Conservation (phyloP, 116 monocot genomes). For the Papilionanthe hybrid region DNA sequence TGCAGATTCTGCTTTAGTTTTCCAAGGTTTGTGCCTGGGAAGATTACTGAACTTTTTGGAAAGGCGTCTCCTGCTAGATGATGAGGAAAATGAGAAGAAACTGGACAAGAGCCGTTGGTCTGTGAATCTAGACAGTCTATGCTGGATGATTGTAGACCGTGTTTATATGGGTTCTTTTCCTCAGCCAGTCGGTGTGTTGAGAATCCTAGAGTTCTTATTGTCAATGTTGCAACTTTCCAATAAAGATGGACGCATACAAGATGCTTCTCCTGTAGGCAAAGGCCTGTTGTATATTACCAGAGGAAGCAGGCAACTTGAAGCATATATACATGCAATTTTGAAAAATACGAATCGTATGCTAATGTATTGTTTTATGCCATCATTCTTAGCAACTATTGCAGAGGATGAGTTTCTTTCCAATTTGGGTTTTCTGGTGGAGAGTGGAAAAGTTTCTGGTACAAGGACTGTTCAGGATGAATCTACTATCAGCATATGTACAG, state of each 20-base stretch:
- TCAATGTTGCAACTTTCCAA: conserved; percentile 98
- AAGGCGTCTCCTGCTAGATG: conserved; percentile 83
- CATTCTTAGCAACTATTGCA: conserved; percentile 60
- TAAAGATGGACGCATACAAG: conserved; percentile 91
- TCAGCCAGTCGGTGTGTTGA: conserved; percentile 64
- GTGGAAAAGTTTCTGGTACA: conserved; percentile 13
- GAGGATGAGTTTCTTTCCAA: conserved; percentile 54
- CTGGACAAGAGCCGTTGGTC: conserved; percentile 96
- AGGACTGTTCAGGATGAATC: conserved; percentile 40
- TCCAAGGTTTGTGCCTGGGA: conserved; percentile 89
- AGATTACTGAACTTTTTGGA: conserved; percentile 96
- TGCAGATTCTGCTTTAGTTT: conserved; percentile 73
- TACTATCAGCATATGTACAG: conserved; percentile 62
- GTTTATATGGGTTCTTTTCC: conserved; percentile 97
- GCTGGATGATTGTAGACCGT: conserved; percentile 92
- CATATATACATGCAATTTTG: conserved; percentile 83
- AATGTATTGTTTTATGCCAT: conserved; percentile 94
- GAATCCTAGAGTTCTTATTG: conserved; percentile 83
- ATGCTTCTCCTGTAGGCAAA: conserved; percentile 69
- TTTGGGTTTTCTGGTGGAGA: conserved; percentile 60
- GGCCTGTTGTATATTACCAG: conserved; percentile 83
- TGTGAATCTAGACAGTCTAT: conserved; percentile 76
- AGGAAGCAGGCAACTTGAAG: conserved; percentile 73
- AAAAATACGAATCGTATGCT: conserved; percentile 96
- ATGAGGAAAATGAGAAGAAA: conserved; percentile 90